These are phyloP conservation scores for Hypoxylon lienhwacheense DNA, from an alignment of 495 filamentous ascomycete genomes.

Conservation along the genomic window DNA sequence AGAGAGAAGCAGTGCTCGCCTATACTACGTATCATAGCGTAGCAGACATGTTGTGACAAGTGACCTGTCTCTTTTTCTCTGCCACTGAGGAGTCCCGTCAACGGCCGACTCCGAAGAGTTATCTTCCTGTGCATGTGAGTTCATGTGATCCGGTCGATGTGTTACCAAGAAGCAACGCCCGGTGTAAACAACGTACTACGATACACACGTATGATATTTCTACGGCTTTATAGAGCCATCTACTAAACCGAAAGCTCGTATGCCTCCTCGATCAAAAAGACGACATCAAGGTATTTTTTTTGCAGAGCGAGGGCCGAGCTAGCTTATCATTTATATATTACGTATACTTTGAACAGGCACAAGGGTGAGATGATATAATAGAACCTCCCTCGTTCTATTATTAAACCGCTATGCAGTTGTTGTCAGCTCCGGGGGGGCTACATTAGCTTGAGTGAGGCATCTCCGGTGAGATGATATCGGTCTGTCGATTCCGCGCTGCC, in stretches of 20 bases:
- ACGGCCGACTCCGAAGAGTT: slow-evolving; percentile 19
- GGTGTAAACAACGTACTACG: neutral
- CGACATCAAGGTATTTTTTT: too few species aligned
- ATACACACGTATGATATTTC: neutral
- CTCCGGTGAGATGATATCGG: neutral
- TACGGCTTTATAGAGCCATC: too few species aligned
- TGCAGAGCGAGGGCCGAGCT: too few species aligned
- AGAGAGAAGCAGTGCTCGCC: slow-evolving; percentile 10
- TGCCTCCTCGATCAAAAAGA: too few species aligned
- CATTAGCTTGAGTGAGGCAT: slow-evolving; percentile 1
- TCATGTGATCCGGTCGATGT: slow-evolving; percentile 2
- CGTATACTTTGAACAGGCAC: neutral
- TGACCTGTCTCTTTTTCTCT: slow-evolving; percentile 23
- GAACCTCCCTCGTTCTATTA: neutral
- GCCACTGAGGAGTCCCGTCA: neutral
- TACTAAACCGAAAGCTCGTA: too few species aligned
- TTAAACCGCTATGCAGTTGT: neutral
- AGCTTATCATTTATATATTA: neutral
- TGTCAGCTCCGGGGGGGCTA: slow-evolving; percentile 1
- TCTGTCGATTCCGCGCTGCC: neutral
- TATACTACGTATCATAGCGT: slow-evolving; percentile 19
- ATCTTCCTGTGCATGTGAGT: neutral
- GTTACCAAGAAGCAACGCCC: neutral
- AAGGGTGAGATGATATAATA: neutral
- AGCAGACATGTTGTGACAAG: slow-evolving; percentile 19